phyloP scores from a whole-genome alignment of 257 asterid species.

The Petunia secreta region DNA sequence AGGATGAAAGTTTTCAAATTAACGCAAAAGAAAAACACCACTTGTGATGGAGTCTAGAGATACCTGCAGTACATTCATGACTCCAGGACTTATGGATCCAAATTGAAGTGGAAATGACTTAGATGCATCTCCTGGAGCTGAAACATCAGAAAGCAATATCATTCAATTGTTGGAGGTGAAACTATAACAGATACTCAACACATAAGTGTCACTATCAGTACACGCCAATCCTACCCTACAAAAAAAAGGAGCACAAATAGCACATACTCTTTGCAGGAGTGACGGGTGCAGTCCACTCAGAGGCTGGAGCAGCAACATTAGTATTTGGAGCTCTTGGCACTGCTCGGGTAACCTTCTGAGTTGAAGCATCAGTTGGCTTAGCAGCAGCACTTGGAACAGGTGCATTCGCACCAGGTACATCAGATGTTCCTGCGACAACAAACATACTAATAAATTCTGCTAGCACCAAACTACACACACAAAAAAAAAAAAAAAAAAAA shows the following conservation, averaged over 20 bases:
- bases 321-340: conserved; percentile 56
- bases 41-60: conserved; percentile 19
- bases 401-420: conserved; percentile 36
- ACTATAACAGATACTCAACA: not conserved
- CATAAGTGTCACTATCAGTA: conserved; percentile 20
- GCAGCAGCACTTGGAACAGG: conserved; percentile 37
- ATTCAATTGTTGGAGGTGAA: not conserved
- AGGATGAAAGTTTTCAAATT: conserved; percentile 7
- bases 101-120: conserved; percentile 77
- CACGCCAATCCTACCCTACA: not conserved
- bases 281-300: conserved; percentile 49
- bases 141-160: conserved; percentile 22
- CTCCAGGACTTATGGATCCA: conserved; percentile 88
- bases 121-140: conserved; percentile 65
- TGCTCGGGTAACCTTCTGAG: conserved; percentile 52
- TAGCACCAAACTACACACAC: not conserved
- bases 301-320: conserved; percentile 44
- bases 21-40: conserved; percentile 18
- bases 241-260: conserved; percentile 8
- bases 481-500: not conserved
- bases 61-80: conserved; percentile 88
- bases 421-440: conserved; percentile 44
- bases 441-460: not conserved
- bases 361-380: conserved; percentile 41
- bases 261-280: conserved; percentile 67